These are phyloP conservation scores for Lonicera japonica DNA, from an alignment of 129 eudicot genomes.

Conservation along the genomic window DNA sequence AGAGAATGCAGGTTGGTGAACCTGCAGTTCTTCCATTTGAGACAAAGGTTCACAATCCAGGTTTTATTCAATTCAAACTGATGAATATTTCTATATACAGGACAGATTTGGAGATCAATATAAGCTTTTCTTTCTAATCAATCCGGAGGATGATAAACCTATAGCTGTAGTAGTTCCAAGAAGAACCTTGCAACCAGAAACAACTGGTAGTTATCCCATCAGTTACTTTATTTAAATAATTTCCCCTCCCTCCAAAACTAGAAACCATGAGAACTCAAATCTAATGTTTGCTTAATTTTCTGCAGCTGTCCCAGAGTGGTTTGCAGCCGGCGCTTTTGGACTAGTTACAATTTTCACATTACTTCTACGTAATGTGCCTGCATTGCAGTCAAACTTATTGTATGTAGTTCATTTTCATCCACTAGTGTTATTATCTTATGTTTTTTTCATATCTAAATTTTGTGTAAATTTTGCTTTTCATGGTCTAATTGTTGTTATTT, in stretches of 20 bases:
- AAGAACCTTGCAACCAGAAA: conserved; percentile 89
- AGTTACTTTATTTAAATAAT: background rate
- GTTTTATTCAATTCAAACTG: conserved; percentile 11
- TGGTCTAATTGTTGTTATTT: background rate
- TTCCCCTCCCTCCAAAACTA: too few relatives aligned
- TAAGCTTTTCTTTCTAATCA: conserved; percentile 72
- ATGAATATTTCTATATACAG: conserved; percentile 41
- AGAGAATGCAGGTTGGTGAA: conserved; percentile 78
- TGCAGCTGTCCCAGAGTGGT: conserved; percentile 98
- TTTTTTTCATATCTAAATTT: too few relatives aligned
- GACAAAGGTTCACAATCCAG: conserved; percentile 1
- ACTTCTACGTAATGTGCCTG: conserved; percentile 89
- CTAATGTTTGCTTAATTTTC: conserved; percentile 7
- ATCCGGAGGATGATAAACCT: conserved; percentile 98
- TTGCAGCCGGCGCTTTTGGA: conserved; percentile 97
- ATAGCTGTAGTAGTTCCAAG: conserved; percentile 97
- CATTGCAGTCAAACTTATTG: conserved; percentile 78
- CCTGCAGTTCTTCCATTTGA: conserved; percentile 9
- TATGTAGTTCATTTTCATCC: conserved; percentile 26
- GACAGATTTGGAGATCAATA: conserved; percentile 83
- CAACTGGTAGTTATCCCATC: conserved; percentile 52
- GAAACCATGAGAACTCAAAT: background rate
- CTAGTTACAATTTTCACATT: conserved; percentile 82
- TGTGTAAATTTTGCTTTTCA: background rate
- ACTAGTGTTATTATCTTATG: background rate